A percentile compares a stretch with the other conserved stretches of the same genome.
Evolutionary conservation across 2,329 filamentous ascomycete genomes (phyloP).

Genomic region (Alternaria triticina): DNA sequence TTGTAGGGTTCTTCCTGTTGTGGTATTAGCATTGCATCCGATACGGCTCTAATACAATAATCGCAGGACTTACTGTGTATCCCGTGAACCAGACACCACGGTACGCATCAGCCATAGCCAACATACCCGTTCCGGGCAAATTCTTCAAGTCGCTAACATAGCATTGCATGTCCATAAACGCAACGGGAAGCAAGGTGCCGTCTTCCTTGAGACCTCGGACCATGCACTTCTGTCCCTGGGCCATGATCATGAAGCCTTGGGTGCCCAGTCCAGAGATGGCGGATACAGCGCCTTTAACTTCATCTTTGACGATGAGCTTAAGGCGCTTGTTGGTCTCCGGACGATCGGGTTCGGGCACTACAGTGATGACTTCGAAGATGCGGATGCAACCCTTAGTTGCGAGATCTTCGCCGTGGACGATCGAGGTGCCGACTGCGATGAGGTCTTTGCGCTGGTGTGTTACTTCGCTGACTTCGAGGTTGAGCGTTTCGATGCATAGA

Average conservation of each 20-base stretch:
- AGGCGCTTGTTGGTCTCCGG: constrained; percentile 86
- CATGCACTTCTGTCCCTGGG: constrained; percentile 97
- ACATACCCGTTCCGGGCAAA: constrained; percentile 81
- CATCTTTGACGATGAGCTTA: constrained; percentile 86
- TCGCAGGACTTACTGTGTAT: constrained; percentile 79
- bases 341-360: constrained; percentile 84
- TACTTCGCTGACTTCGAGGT: constrained; percentile 87
- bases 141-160: constrained; percentile 88
- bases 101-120: constrained; percentile 85
- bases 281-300: constrained; percentile 91
- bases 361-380: constrained; percentile 88
- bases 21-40: no score
- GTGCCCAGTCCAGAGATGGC: constrained; percentile 83
- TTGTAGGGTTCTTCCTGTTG: constrained; percentile 86
- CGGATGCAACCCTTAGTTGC: constrained; percentile 84
- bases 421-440: constrained; percentile 82
- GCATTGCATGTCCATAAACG: constrained; percentile 97
- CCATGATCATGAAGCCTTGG: constrained; percentile 85
- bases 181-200: constrained; percentile 87
- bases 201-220: constrained; percentile 95
- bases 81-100: constrained; percentile 97
- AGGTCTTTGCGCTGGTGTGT: constrained; percentile 86
- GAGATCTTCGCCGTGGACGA: constrained; percentile 88
- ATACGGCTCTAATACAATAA: no score
- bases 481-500: constrained; percentile 81